Base-by-base conservation (phyloP, 139 green algal species). In the Picochlorum sp. region DNA sequence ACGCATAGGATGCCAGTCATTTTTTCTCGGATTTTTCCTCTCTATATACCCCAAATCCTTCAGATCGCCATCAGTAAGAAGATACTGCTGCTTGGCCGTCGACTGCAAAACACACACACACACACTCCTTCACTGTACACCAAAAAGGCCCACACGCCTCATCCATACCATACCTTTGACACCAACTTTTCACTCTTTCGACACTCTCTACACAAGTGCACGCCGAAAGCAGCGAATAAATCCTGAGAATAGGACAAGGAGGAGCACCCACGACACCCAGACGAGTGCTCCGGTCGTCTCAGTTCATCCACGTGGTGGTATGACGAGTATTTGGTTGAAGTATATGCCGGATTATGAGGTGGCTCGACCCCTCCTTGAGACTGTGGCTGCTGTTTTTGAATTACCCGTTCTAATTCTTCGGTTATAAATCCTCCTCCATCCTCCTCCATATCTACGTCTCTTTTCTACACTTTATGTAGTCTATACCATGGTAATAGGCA, bases 21-120 rank as follows among this genome's bases (percentile, higher is more conserved):
- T 86, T 44, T 82, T 71, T 45, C 86, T 76, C 1, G 84, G 84
- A 60, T 91, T 91, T 7, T 44, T 4, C 69, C 72, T 73, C 9
- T 55, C 66, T 23, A 91, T 62, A 58, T 59, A 82, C 11, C 82
- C 80, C 49, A 89, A 65, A 24, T 64, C 67, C 26, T 58, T 70
- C 15, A 91, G 57, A 61, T 91, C 84, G 0, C 45, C 45, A 32
- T 84, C 82, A 11, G 70, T 85, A 16, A 91, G 18, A 16, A 74
- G 49, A 52, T 82, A 88, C 11, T 28, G 37, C 24, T 70, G 37
- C 64, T 82, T 83, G 44, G 81, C 81, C 3, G 68, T 79, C 51
- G 68, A 52, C 47, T 52, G 47, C 47, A 52, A 26, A 52, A 26
- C 24, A 26, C 24, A 52, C 8, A 41, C 7, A 41, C 6, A 41